Evolutionary conservation across 441 rosid genomes (phyloP), one percentile per base, ranked within the genome.

Genomic region (Gossypium laxum): DNA sequence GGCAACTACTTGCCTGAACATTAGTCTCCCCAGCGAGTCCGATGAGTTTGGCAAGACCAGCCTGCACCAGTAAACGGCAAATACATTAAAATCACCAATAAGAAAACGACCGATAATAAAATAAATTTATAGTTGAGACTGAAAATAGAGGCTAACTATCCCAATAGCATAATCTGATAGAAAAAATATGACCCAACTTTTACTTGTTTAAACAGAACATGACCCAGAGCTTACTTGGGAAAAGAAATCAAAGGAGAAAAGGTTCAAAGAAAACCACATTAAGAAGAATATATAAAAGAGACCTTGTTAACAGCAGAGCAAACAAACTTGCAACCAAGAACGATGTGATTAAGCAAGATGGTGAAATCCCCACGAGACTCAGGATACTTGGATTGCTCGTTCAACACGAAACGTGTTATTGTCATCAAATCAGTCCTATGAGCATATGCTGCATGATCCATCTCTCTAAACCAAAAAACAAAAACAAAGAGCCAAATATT

Each of bases 21-120:
- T 91, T 93, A 69, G 98, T 93, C 78, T 90, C 97, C 75, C 97
- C 97, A 55, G 97, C 97, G 70, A 93, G 97, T 72, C 97, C 98
- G 77, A 89, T 79, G 47, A 93, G 85, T 70, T 94, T 94, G 52
- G 98, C 97, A 15, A 94, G 92, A 75, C 98, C 98, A 3, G 98
- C 98, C 98, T 94, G 83, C 81, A 80, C 60, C 2, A 71, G 60
- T 7, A 28, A 41, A 2, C 30, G 41, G 11, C 32, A 55, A 69
- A 66, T 14, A 38, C 4, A 6, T 47, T 45, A 66, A 11, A 26
- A 47, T 22, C 2, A 14, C 11, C 5, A 4, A 65, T 11, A 15
- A 15, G 3, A 72, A 51, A 4, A 11, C 7, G 7, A 14, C 67
- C 48, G 1, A 30, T 43, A 10, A 10, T 15, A 14, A 30, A 60